A percentile compares a stretch with the other conserved stretches of the same genome.
Evolutionary conservation across 495 filamentous ascomycete species (phyloP).

Genomic region (Aspergillus mulundensis): DNA sequence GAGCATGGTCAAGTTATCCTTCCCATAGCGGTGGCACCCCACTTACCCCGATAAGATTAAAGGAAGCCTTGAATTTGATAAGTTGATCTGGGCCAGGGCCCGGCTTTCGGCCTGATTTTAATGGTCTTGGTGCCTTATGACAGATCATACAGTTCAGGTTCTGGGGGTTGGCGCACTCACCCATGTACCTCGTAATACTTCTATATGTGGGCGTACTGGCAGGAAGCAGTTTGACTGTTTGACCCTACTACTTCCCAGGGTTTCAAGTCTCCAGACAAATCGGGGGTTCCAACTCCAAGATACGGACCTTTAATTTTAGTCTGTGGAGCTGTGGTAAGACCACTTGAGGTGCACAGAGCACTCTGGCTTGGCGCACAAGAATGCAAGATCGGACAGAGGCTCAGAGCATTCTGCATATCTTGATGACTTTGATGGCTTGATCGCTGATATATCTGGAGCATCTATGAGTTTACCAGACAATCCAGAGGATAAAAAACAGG

Average conservation of each 20-base stretch:
- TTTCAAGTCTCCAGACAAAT: not conserved
- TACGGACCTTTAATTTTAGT: conserved; percentile 1
- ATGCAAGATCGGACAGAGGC: not conserved
- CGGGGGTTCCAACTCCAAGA: not conserved
- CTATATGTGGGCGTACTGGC: not conserved
- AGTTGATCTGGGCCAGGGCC: no score
- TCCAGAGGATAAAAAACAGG: no score
- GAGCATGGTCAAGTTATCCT: not conserved
- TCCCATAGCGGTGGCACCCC: no score
- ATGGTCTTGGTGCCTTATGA: not conserved
- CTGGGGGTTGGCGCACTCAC: not conserved
- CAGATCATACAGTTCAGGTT: not conserved
- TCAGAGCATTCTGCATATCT: not conserved
- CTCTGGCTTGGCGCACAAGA: not conserved
- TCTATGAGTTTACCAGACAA: no score
- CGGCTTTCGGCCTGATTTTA: not conserved
- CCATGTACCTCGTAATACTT: not conserved
- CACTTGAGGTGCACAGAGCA: conserved; percentile 3
- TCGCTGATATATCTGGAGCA: not conserved
- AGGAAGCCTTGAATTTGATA: not conserved
- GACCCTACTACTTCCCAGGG: no score
- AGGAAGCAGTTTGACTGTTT: not conserved
- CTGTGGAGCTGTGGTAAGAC: conserved; percentile 1
- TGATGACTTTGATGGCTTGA: not conserved
- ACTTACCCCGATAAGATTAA: not conserved